phyloP scores from a whole-genome alignment of 2,329 filamentous ascomycete genomes.

The Zymoseptoria tritici region DNA sequence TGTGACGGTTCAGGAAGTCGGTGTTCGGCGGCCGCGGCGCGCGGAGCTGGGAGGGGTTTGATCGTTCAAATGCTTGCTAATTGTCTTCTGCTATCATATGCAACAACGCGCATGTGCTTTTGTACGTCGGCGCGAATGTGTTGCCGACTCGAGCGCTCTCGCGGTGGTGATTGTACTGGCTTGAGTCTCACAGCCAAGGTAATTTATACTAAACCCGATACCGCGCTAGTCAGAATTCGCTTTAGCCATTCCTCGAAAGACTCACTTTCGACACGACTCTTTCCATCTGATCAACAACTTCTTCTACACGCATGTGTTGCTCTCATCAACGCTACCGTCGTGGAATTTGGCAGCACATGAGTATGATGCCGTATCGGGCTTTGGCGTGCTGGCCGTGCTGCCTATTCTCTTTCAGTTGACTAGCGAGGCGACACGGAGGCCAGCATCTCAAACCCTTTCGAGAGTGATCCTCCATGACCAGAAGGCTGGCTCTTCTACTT shows the following conservation, averaged over 20 bases:
- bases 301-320: background rate
- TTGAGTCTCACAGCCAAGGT: background rate
- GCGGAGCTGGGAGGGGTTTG: background rate
- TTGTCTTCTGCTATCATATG: slow-evolving; percentile 1
- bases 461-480: background rate
- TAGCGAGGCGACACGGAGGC: background rate
- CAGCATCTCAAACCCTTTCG: background rate
- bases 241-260: background rate
- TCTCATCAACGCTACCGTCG: background rate
- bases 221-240: background rate
- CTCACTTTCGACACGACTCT: background rate
- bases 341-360: background rate
- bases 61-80: slow-evolving; percentile 2
- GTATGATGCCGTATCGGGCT: background rate
- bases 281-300: background rate
- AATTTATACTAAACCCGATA: background rate
- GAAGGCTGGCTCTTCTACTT: background rate
- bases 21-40: slow-evolving; percentile 4
- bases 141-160: background rate
- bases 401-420: background rate
- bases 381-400: background rate
- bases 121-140: slow-evolving; percentile 1
- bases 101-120: slow-evolving; percentile 2
- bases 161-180: slow-evolving; percentile 2
- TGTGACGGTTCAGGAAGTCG: background rate